Conservation (phyloP, 2,329 filamentous ascomycete genomes). For the Didymella pomorum region DNA sequence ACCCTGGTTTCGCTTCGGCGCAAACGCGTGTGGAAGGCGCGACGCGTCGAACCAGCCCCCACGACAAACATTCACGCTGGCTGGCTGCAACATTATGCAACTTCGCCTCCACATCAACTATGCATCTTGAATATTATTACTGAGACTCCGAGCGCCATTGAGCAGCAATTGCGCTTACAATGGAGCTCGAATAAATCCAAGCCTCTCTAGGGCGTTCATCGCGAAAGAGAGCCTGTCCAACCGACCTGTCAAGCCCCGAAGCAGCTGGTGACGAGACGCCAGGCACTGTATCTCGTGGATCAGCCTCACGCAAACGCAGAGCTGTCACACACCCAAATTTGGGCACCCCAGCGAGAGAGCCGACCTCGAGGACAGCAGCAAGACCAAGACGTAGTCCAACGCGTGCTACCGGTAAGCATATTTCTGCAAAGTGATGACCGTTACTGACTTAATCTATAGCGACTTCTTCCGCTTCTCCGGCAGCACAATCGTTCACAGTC, state of each 20-base stretch:
- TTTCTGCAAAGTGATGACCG: too few relatives aligned
- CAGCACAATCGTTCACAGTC: not conserved
- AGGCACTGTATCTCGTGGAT: not conserved
- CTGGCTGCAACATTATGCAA: not conserved
- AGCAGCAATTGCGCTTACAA: not conserved
- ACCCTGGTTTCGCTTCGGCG: not conserved
- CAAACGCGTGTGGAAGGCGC: constrained; percentile 1
- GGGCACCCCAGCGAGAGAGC: not conserved
- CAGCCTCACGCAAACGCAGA: not conserved
- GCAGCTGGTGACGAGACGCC: not conserved
- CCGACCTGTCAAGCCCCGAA: not conserved
- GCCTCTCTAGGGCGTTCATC: constrained; percentile 1
- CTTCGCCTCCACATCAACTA: not conserved
- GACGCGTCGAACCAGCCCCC: constrained; percentile 7
- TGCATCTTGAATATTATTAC: not conserved
- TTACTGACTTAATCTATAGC: not conserved
- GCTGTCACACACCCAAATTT: constrained; percentile 1
- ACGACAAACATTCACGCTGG: not conserved
- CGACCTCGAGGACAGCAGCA: not conserved
- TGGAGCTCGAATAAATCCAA: constrained; percentile 1
- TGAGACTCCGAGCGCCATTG: not conserved
- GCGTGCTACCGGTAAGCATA: not conserved
- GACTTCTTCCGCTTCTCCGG: not conserved
- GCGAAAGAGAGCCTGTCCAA: constrained; percentile 2
- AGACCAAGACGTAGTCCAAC: not conserved